Base-by-base conservation (phyloP, 129 eudicot genomes). In the Pulicaria dysenterica region DNA sequence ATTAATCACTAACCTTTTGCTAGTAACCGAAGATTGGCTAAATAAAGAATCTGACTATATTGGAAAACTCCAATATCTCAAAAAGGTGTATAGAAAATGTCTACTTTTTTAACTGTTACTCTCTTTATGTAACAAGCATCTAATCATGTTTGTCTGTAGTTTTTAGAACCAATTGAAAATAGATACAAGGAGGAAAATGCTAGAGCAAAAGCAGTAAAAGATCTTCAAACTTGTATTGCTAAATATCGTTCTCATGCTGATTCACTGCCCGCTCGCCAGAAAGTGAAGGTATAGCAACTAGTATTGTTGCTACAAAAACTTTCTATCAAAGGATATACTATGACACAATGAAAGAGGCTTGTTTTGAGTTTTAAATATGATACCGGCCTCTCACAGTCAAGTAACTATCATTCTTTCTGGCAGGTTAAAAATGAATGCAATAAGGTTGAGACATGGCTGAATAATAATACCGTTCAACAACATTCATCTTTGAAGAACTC, bases 21-120 rank as follows among this genome's bases (percentile, higher is more conserved):
- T 83, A 77, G 85, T 80, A 54, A 88, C 90, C 4, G 97, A 91
- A 68, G 95, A 88, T 4, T 88, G 93, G 97, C 91, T 88, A 15
- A 84, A 86, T 67, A 87, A 79, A 81, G 96, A 92, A 72, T 61
- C 91, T 50, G 91, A 87, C n/a, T n/a, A n/a, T n/a, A n/a, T n/a
- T 1, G 50, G 80, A 67, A 95, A 80, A 78, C 78, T 84, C 37
- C 72, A 85, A 58, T 77, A 83, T 77, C 83, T 95, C 12, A 84
- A 79, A 70, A 87, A 82, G 98, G 98, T 90, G 31, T 45, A 11
- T 67, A 15, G 39, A 9, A 68, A 37, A 24, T 72, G 16, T n/a
- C 46, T 12, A 49, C 39, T 55, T 59, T 54, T 47, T 10, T n/a
- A 62, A 34, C n/a, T 73, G 19, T 8, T 48, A 6, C 12, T 13